Evolutionary conservation across 768 basidiomycete genomes (phyloP).

Genomic region (Lentinula guzmanii): DNA sequence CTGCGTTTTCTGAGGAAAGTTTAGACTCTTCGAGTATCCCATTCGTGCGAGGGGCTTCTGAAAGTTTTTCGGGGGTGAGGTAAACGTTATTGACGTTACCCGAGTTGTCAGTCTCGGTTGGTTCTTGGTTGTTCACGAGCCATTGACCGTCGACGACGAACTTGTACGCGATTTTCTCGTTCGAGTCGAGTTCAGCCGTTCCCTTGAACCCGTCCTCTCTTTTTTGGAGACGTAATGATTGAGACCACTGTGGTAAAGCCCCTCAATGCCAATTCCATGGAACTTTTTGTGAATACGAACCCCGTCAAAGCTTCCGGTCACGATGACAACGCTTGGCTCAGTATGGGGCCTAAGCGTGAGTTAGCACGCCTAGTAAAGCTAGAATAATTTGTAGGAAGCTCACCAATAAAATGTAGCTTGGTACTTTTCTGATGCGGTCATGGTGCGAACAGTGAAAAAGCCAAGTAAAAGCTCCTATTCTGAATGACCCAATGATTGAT

Average conservation of each 20-base stretch:
- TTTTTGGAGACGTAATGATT: constrained; percentile 48
- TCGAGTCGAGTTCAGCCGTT: constrained; percentile 52
- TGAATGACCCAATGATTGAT: not conserved
- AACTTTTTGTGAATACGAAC: constrained; percentile 31
- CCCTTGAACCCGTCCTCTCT: constrained; percentile 51
- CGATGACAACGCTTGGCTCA: constrained; percentile 51
- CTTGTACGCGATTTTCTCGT: constrained; percentile 63
- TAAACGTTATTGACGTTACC: constrained; percentile 73
- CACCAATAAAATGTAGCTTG: not conserved
- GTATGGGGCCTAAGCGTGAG: constrained; percentile 46
- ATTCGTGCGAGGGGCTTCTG: constrained; percentile 1
- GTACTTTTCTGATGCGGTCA: not conserved
- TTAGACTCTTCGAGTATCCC: constrained; percentile 8
- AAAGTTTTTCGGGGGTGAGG: constrained; percentile 42
- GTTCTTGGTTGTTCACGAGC: constrained; percentile 45
- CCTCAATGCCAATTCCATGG: not conserved
- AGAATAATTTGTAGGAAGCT: not conserved
- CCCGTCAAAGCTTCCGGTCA: constrained; percentile 76
- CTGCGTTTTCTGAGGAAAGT: constrained; percentile 4
- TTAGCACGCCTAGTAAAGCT: constrained; percentile 7
- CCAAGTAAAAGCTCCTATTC: not conserved
- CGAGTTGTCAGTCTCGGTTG: constrained; percentile 52
- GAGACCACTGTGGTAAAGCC: constrained; percentile 46
- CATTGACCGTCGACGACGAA: constrained; percentile 75
- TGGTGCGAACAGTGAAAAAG: not conserved